phyloP scores from a whole-genome alignment of 345 rosid species.

The Rhizophora mangle region DNA sequence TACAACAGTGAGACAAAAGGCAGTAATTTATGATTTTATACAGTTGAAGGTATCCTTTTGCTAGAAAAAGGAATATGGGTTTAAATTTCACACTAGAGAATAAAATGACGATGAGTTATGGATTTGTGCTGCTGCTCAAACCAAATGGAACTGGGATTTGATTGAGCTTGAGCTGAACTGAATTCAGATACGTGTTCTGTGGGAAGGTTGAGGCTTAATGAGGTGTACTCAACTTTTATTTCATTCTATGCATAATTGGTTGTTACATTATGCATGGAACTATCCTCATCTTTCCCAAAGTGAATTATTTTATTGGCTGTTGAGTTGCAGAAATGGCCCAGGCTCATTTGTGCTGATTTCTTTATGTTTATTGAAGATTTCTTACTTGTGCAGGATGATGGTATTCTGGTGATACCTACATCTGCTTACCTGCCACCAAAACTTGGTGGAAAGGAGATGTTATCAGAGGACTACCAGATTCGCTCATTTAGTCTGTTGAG shows the following conservation, averaged over 20 bases:
- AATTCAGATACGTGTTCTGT: too few relatives aligned
- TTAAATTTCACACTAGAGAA: not conserved
- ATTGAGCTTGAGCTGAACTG: too few relatives aligned
- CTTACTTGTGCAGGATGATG: constrained; percentile 63
- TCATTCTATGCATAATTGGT: too few relatives aligned
- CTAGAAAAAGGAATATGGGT: not conserved
- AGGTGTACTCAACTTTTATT: too few relatives aligned
- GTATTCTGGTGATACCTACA: constrained; percentile 85
- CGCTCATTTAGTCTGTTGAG: constrained; percentile 59
- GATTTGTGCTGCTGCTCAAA: too few relatives aligned
- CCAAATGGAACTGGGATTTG: too few relatives aligned
- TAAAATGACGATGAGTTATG: not conserved
- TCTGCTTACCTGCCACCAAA: constrained; percentile 73
- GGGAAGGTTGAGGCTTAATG: too few relatives aligned
- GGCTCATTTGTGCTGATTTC: too few relatives aligned
- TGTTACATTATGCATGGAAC: too few relatives aligned
- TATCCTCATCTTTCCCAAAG: too few relatives aligned
- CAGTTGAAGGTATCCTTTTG: not conserved
- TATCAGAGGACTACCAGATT: constrained; percentile 64
- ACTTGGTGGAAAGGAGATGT: constrained; percentile 72
- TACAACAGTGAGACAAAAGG: not conserved
- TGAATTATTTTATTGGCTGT: too few relatives aligned
- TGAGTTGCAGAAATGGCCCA: too few relatives aligned
- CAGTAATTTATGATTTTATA: not conserved
- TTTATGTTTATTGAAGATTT: not conserved